phyloP scores from a whole-genome alignment of 2,329 filamentous ascomycete genomes.

The Fusarium pininemorale region DNA sequence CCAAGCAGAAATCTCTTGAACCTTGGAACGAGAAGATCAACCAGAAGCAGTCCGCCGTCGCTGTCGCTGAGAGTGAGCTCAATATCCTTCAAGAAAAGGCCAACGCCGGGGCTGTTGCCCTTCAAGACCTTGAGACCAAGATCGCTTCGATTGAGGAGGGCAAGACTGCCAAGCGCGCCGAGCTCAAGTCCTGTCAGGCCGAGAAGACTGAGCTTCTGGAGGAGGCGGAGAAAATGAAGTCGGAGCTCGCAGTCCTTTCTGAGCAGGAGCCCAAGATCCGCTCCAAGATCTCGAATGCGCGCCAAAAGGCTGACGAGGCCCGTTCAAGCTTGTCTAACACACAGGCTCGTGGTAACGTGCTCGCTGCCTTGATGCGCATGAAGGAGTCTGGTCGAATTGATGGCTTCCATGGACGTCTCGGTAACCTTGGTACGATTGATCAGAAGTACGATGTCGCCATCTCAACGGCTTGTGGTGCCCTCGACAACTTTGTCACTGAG shows the following conservation, averaged over 20 bases:
- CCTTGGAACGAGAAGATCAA: constrained; percentile 98
- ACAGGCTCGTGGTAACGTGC: constrained; percentile 91
- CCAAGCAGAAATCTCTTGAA: constrained; percentile 92
- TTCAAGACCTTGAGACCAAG: constrained; percentile 85
- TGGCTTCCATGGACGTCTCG: constrained; percentile 94
- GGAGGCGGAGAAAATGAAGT: constrained; percentile 75
- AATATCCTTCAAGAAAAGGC: constrained; percentile 90
- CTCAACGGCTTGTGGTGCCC: constrained; percentile 88
- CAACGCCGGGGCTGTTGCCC: constrained; percentile 83
- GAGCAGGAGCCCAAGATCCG: constrained; percentile 84
- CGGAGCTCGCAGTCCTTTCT: constrained; percentile 76
- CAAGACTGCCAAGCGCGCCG: constrained; percentile 74
- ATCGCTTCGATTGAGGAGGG: constrained; percentile 76
- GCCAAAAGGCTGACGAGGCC: constrained; percentile 96
- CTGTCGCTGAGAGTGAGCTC: constrained; percentile 93
- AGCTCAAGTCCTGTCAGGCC: constrained; percentile 79
- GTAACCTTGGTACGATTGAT: constrained; percentile 93
- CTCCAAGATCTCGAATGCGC: constrained; percentile 84
- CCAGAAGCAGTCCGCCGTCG: constrained; percentile 92
- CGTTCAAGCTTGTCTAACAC: constrained; percentile 88
- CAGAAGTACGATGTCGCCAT: constrained; percentile 97
- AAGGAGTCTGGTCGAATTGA: constrained; percentile 97
- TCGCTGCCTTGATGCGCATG: constrained; percentile 91
- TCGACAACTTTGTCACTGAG: constrained; percentile 97
- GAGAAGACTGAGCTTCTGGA: constrained; percentile 78